phyloP scores from a whole-genome alignment of 2,329 filamentous ascomycete species.

The Penicillium sp. region DNA sequence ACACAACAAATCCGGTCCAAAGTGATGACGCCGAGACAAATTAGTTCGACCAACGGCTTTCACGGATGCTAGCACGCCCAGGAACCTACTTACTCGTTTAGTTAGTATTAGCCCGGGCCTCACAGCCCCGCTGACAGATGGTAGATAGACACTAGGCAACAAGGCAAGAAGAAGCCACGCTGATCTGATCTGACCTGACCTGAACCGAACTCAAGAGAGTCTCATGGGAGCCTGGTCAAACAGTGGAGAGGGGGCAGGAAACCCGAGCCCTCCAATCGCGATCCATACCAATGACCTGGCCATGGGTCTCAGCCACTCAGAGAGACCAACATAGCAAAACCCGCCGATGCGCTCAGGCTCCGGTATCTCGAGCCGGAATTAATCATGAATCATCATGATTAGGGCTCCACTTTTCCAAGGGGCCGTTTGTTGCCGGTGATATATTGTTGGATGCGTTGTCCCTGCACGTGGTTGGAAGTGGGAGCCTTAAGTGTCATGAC shows the following conservation, averaged over 20 bases:
- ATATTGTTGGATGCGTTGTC: background rate
- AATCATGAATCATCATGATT: background rate
- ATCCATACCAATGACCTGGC: background rate
- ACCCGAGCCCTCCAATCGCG: background rate
- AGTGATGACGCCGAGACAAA: background rate
- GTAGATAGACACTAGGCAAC: background rate
- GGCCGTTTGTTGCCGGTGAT: background rate
- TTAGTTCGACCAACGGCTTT: background rate
- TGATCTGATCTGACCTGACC: background rate
- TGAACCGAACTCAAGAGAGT: background rate
- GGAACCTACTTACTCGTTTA: background rate
- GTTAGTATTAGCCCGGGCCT: background rate
- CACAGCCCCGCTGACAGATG: background rate
- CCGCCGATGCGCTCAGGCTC: background rate
- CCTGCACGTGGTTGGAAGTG: background rate
- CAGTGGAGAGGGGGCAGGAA: background rate
- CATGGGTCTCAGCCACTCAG: background rate
- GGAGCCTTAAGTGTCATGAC: background rate
- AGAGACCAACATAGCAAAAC: background rate
- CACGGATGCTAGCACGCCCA: background rate
- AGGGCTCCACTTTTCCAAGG: background rate
- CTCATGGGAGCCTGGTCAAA: background rate
- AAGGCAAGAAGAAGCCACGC: background rate
- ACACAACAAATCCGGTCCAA: background rate
- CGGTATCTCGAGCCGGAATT: background rate